Evolutionary conservation across 768 basidiomycete genomes (phyloP).

Genomic region (Sistotremastrum niveocremeum): DNA sequence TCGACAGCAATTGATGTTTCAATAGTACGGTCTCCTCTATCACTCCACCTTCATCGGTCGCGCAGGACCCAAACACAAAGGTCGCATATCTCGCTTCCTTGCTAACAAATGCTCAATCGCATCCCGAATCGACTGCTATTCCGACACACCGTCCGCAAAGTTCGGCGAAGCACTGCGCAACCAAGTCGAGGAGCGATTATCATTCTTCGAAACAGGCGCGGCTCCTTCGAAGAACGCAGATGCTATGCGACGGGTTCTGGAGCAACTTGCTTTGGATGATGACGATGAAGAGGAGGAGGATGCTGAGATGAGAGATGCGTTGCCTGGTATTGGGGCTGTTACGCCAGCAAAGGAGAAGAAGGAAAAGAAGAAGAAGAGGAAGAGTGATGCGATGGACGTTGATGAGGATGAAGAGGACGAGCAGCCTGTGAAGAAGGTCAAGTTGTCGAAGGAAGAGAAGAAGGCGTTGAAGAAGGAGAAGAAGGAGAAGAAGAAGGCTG

Average conservation of each 20-base stretch:
- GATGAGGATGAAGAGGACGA: conserved; percentile 29
- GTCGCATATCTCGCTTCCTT: conserved; percentile 95
- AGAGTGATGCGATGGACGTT: conserved; percentile 53
- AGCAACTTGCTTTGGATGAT: conserved; percentile 58
- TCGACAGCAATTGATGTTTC: conserved; percentile 1
- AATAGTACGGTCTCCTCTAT: conserved; percentile 90
- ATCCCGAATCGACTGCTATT: conserved; percentile 90
- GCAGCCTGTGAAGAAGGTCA: conserved; percentile 52
- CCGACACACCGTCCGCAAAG: conserved; percentile 75
- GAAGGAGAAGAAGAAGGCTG: conserved; percentile 48
- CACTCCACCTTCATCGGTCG: conserved; percentile 96
- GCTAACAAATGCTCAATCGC: conserved; percentile 99
- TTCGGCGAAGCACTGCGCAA: conserved; percentile 88
- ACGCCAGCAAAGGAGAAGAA: conserved; percentile 29
- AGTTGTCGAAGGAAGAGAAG: conserved; percentile 76
- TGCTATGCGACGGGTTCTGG: conserved; percentile 79
- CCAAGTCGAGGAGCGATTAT: conserved; percentile 91
- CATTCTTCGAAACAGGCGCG: conserved; percentile 86
- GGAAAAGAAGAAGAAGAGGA: conserved; percentile 52
- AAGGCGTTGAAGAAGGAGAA: conserved; percentile 70
- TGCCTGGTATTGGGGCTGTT: conserved; percentile 43
- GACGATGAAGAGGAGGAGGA: conserved; percentile 47
- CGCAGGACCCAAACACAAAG: conserved; percentile 89
- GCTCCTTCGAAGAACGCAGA: conserved; percentile 86
- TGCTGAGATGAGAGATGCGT: conserved; percentile 29